phyloP scores from a whole-genome alignment of 495 filamentous ascomycete genomes.

The Neurospora cerealis region DNA sequence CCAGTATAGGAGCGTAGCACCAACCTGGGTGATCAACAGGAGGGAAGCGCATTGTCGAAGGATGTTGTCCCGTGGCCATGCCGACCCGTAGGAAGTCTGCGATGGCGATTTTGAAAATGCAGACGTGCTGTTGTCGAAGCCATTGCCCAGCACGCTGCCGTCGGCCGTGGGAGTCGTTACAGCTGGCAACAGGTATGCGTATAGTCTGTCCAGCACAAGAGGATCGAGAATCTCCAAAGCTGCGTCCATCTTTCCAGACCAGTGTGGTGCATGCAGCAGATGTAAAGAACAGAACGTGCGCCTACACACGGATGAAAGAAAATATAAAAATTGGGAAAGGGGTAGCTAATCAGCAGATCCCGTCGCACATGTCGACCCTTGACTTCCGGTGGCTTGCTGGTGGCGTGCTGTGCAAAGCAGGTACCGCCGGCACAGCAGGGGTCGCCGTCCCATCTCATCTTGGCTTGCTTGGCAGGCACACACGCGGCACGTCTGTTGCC shows the following conservation, averaged over 20 bases:
- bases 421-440: background rate
- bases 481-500: background rate
- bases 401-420: background rate
- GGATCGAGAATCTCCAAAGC: slow-evolving; percentile 12
- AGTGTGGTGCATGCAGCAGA: background rate
- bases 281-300: background rate
- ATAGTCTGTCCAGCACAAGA: slow-evolving; percentile 12
- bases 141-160: background rate
- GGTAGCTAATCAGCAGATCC: background rate
- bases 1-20: slow-evolving; percentile 10
- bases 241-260: slow-evolving; percentile 5
- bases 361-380: background rate
- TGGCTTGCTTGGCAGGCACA: background rate
- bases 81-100: slow-evolving; percentile 1
- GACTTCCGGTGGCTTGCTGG: background rate
- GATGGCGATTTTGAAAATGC: slow-evolving; percentile 1
- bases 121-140: background rate
- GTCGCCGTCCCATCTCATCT: background rate
- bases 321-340: background rate
- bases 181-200: slow-evolving; percentile 11
- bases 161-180: background rate
- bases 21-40: slow-evolving; percentile 11
- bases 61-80: slow-evolving; percentile 15
- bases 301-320: background rate
- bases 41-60: slow-evolving; percentile 11